Evolutionary conservation across 352 stramenopile species (phyloP).

Genomic region (Pythium rhizo-oryzae): DNA sequence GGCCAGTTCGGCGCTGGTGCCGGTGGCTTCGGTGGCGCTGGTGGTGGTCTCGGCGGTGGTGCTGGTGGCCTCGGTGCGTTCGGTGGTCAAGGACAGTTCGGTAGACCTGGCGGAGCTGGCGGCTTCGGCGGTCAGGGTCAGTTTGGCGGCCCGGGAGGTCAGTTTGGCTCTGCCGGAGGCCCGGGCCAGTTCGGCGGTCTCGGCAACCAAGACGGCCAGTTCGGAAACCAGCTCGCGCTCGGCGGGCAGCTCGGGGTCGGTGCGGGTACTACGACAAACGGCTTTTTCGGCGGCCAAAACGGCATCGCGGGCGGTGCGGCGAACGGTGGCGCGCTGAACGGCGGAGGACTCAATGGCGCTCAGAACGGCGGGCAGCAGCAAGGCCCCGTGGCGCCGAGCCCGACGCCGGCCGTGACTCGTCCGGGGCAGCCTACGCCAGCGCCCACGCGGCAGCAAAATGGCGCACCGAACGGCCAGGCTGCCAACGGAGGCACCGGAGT

Average conservation of each 20-base stretch:
- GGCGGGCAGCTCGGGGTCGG: slow-evolving; percentile 10
- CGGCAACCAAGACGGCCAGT: slow-evolving; percentile 4
- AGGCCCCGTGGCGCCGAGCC: background rate
- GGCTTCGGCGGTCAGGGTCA: background rate
- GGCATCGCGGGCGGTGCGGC: background rate
- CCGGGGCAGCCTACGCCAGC: background rate
- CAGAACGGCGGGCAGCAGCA: slow-evolving; percentile 2
- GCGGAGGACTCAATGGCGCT: background rate
- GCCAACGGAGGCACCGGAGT: background rate
- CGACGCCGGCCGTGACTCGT: slow-evolving; percentile 11
- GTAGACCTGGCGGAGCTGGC: background rate
- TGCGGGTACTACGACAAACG: slow-evolving; percentile 10
- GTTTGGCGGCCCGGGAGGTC: slow-evolving; percentile 3
- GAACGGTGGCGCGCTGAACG: background rate
- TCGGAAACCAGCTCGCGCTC: slow-evolving; percentile 1
- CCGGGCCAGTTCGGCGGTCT: background rate
- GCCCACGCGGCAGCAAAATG: slow-evolving; percentile 1
- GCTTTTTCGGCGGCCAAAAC: background rate
- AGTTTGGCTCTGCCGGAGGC: too few species aligned
- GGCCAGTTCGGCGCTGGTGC: slow-evolving; percentile 8
- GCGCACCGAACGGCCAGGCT: background rate
- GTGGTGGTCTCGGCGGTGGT: slow-evolving; percentile 11
- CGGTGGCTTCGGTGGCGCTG: background rate
- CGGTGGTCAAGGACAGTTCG: slow-evolving; percentile 5
- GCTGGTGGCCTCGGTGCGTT: background rate